Percentiles rank a stretch among this genome's conserved stretches.
Conservation (phyloP, 1,284 basidiomycete species). For the Cutaneotrichosporon daszewskae region DNA sequence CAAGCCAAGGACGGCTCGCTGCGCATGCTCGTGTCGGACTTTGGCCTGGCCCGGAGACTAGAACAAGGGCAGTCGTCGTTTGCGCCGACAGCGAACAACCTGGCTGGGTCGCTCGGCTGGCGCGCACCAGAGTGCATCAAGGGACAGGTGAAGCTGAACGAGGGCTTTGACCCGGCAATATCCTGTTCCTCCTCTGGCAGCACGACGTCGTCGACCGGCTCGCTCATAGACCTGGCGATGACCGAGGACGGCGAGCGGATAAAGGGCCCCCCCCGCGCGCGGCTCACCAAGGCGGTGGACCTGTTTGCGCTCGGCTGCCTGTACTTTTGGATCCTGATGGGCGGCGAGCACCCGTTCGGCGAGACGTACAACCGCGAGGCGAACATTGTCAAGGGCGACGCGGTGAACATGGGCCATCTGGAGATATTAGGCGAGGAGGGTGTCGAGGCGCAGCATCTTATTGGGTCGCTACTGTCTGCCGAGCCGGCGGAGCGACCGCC, state of each 20-base stretch:
- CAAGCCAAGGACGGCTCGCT: constrained; percentile 60
- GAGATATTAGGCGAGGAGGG: constrained; percentile 85
- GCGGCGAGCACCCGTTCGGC: constrained; percentile 83
- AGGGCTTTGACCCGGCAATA: constrained; percentile 59
- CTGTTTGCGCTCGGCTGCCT: constrained; percentile 89
- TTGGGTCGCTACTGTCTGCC: constrained; percentile 66
- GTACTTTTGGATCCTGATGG: constrained; percentile 84
- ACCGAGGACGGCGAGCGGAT: constrained; percentile 12
- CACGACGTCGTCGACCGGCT: constrained; percentile 27
- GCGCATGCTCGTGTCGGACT: constrained; percentile 90
- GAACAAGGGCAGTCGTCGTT: constrained; percentile 92
- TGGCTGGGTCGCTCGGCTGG: constrained; percentile 87
- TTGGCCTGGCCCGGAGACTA: constrained; percentile 86
- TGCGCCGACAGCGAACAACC: constrained; percentile 64
- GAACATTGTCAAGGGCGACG: constrained; percentile 78
- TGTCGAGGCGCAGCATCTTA: constrained; percentile 73
- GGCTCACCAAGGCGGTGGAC: constrained; percentile 87
- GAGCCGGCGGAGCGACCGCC: constrained; percentile 76
- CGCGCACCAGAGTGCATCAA: constrained; percentile 86
- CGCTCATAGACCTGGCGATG: constrained; percentile 12
- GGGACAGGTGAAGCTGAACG: constrained; percentile 84
- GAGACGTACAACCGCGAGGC: constrained; percentile 84
- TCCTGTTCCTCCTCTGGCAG: constrained; percentile 43
- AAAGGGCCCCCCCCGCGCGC: constrained; percentile 20
- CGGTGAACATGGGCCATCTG: constrained; percentile 60